These are phyloP conservation scores for Chaetothyriales sp. DNA, from an alignment of 2,329 filamentous ascomycete species.

Conservation along the genomic window DNA sequence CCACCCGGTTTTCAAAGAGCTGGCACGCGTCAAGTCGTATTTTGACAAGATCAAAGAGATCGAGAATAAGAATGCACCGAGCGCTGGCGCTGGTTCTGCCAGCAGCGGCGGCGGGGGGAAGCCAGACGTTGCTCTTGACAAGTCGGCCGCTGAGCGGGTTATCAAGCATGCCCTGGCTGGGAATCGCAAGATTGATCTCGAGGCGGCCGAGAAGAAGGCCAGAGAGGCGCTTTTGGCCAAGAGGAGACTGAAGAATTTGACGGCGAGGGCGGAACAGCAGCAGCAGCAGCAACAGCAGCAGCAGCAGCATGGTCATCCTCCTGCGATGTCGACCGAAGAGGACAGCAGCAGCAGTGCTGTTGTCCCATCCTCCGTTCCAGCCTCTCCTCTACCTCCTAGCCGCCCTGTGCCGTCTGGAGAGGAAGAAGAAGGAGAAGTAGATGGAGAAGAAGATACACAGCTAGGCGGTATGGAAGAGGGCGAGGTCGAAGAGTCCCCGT, in stretches of 20 bases:
- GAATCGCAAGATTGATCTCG: slow-evolving; percentile 37
- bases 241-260: slow-evolving; percentile 23
- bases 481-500: background rate
- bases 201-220: slow-evolving; percentile 34
- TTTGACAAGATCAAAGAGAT: slow-evolving; percentile 76
- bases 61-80: slow-evolving; percentile 43
- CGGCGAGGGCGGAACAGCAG: slow-evolving; percentile 5
- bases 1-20: slow-evolving; percentile 71
- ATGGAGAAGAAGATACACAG: background rate
- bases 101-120: too few relatives aligned
- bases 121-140: slow-evolving; percentile 48
- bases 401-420: slow-evolving; percentile 2
- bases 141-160: slow-evolving; percentile 63
- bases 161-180: slow-evolving; percentile 58
- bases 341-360: too few relatives aligned
- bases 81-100: slow-evolving; percentile 39
- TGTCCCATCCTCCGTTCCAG: too few relatives aligned
- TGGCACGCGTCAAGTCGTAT: slow-evolving; percentile 76
- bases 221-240: slow-evolving; percentile 37
- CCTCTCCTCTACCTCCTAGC: background rate
- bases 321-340: background rate
- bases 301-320: too few relatives aligned
- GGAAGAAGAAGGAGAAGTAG: background rate
- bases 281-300: too few relatives aligned
- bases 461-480: background rate